Evolutionary conservation across 257 asterid genomes (phyloP).

Genomic region (Solanum boliviense): DNA sequence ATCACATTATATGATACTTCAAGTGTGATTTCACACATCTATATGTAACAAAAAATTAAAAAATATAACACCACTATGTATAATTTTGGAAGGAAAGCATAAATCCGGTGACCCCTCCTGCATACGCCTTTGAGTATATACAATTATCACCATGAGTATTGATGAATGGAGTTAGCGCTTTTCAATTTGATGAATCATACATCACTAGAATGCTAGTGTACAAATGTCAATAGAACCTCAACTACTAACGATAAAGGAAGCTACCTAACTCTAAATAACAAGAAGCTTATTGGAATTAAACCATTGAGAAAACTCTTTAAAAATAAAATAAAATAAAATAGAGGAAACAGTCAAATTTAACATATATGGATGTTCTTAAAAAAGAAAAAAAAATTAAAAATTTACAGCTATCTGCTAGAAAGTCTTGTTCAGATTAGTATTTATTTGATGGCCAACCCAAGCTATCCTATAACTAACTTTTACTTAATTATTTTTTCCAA

Average conservation of each 20-base stretch:
- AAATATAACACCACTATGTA: too few relatives aligned
- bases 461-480: not conserved
- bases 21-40: too few relatives aligned
- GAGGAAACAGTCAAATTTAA: not conserved
- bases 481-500: not conserved
- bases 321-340: not conserved
- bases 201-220: not conserved
- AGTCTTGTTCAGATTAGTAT: not conserved
- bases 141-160: too few relatives aligned
- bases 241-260: not conserved
- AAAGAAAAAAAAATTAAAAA: not conserved
- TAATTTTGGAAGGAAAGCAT: too few relatives aligned
- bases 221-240: not conserved
- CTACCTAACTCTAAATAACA: not conserved
- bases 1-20: too few relatives aligned
- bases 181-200: not conserved
- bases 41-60: too few relatives aligned
- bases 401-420: not conserved
- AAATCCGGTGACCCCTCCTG: too few relatives aligned
- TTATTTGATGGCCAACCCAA: slow-evolving; percentile 1
- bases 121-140: too few relatives aligned
- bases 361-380: not conserved
- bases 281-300: not conserved
- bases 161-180: not conserved
- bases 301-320: not conserved